Percentiles rank a stretch among this genome's conserved stretches.
These are phyloP conservation scores for Trichoderma oligosporum DNA, from an alignment of 2,329 filamentous ascomycete species.

Conservation along the genomic window DNA sequence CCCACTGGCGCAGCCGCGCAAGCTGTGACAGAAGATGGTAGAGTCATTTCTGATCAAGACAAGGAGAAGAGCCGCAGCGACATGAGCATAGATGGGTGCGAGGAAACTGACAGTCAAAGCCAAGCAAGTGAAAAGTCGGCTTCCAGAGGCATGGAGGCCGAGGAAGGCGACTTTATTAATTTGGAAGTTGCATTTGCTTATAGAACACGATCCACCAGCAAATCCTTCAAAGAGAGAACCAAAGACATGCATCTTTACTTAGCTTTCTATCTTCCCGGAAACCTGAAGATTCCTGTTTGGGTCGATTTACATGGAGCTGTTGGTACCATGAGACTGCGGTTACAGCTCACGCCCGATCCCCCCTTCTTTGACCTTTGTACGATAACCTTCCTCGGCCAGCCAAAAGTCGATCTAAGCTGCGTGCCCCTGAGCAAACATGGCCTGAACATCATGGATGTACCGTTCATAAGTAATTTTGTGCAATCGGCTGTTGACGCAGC, in stretches of 20 bases:
- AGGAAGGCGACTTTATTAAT: conserved; percentile 75
- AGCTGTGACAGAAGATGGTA: conserved; percentile 56
- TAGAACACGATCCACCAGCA: conserved; percentile 57
- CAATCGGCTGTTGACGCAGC: conserved; percentile 71
- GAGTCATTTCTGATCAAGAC: conserved; percentile 40
- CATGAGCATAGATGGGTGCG: conserved; percentile 25
- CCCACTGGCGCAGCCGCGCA: conserved; percentile 65
- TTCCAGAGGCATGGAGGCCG: conserved; percentile 64
- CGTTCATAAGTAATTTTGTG: conserved; percentile 70
- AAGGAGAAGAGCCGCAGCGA: conserved; percentile 32
- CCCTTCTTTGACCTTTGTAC: conserved; percentile 75
- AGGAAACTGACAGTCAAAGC: conserved; percentile 35
- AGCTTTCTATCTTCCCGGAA: conserved; percentile 63
- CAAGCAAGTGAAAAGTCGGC: conserved; percentile 27
- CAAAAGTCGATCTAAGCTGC: conserved; percentile 67
- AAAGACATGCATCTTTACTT: conserved; percentile 63
- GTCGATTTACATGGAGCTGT: conserved; percentile 70
- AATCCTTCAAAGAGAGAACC: conserved; percentile 64
- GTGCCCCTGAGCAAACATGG: conserved; percentile 65
- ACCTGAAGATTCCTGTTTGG: conserved; percentile 61
- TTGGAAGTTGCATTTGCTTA: conserved; percentile 73
- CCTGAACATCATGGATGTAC: conserved; percentile 71
- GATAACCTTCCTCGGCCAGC: conserved; percentile 70
- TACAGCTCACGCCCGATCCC: conserved; percentile 71
- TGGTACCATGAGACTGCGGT: conserved; percentile 63